Conservation (phyloP, 169 alveolate genomes). For the Toxoplasma gondii region DNA sequence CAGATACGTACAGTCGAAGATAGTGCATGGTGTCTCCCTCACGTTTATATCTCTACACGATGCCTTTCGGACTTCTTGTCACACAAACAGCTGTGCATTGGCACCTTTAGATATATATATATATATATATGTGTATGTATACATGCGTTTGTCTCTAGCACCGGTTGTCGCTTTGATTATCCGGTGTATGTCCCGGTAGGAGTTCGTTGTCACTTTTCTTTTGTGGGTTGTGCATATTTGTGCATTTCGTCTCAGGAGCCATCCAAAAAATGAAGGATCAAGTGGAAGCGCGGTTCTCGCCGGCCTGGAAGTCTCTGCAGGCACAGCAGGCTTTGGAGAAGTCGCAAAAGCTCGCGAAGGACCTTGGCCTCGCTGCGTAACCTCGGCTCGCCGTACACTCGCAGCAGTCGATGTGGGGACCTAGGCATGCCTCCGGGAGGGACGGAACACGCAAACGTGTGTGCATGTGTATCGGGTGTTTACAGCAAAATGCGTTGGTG, state of each 20-base stretch:
- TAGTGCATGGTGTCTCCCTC: background rate
- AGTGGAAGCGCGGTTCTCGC: conserved; percentile 73
- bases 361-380: conserved; percentile 16
- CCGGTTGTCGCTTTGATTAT: too few species aligned
- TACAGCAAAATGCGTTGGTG: too few species aligned
- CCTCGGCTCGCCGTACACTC: background rate
- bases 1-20: too few species aligned
- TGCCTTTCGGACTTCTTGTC: background rate
- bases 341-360: conserved; percentile 52
- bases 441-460: too few species aligned
- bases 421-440: too few species aligned
- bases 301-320: conserved; percentile 35
- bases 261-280: conserved; percentile 82
- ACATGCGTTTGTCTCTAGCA: too few species aligned
- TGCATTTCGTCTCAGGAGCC: conserved; percentile 77
- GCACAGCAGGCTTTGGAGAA: conserved; percentile 37
- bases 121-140: too few species aligned
- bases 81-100: too few species aligned
- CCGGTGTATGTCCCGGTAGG: too few species aligned
- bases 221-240: background rate
- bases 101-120: background rate
- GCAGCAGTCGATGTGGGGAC: too few species aligned
- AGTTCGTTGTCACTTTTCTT: too few species aligned
- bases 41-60: background rate
- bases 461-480: too few species aligned